These are phyloP conservation scores for Spergularia azorica DNA, from an alignment of 179 eudicot genomes.

Conservation along the genomic window DNA sequence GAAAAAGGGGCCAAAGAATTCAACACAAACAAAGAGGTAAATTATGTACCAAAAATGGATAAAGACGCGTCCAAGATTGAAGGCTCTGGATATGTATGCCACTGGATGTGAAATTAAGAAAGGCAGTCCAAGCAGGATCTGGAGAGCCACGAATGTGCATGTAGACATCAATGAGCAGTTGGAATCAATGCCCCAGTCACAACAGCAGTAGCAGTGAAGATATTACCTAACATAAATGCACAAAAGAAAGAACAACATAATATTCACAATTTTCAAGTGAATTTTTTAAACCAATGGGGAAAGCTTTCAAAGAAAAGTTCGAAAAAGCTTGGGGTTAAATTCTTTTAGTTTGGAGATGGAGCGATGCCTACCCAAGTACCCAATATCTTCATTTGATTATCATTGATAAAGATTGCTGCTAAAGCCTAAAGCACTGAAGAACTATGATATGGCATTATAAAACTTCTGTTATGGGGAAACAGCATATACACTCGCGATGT, in stretches of 20 bases:
- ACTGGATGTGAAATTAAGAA: constrained; percentile 70
- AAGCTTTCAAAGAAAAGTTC: background rate
- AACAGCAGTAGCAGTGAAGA: constrained; percentile 33
- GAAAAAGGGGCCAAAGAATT: background rate
- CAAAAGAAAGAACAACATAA: background rate
- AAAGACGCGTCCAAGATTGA: constrained; percentile 97
- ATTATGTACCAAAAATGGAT: constrained; percentile 87
- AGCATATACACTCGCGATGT: background rate
- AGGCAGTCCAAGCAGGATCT: constrained; percentile 86
- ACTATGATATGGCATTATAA: too few species aligned
- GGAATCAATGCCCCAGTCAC: constrained; percentile 36
- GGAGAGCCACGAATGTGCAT: constrained; percentile 51
- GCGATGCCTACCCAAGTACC: background rate
- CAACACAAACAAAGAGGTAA: constrained; percentile 17
- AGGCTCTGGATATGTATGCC: constrained; percentile 81
- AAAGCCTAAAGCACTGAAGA: background rate
- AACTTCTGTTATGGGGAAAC: background rate
- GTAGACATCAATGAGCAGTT: constrained; percentile 33
- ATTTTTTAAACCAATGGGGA: background rate
- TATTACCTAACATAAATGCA: constrained; percentile 45
- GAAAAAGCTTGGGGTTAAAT: background rate
- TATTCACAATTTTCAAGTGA: background rate
- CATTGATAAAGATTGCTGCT: background rate
- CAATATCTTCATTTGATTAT: background rate
- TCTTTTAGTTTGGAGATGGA: background rate